These are phyloP conservation scores for Licmophora abbreviata DNA, from an alignment of 108 stramenopile species.

Conservation along the genomic window DNA sequence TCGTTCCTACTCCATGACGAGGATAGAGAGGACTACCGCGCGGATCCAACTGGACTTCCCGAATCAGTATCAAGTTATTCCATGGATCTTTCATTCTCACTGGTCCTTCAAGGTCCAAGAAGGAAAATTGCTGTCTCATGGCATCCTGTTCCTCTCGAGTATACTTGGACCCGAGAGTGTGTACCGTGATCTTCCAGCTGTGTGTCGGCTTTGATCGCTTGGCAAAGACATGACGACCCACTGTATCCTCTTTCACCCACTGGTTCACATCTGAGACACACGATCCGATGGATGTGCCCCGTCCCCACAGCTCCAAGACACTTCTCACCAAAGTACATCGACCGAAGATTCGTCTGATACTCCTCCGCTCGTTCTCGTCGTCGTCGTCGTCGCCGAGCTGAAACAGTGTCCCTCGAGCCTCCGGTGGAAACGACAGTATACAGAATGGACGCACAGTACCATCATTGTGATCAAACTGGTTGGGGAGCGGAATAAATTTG, in stretches of 20 bases:
- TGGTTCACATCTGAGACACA: constrained; percentile 34
- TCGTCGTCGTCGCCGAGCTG: neutral
- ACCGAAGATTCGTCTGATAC: constrained; percentile 19
- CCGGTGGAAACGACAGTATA: constrained; percentile 33
- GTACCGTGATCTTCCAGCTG: constrained; percentile 71
- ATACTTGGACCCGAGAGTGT: constrained; percentile 66
- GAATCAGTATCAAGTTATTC: constrained; percentile 61
- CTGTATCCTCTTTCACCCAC: constrained; percentile 8
- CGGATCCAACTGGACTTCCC: constrained; percentile 60
- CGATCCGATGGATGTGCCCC: constrained; percentile 27
- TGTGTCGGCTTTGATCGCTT: constrained; percentile 11
- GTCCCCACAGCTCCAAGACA: constrained; percentile 76
- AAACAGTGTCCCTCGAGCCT: neutral
- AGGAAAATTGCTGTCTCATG: constrained; percentile 50
- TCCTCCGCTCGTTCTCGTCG: neutral
- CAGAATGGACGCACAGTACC: constrained; percentile 20
- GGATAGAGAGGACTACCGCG: constrained; percentile 55
- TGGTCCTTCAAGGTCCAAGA: constrained; percentile 40
- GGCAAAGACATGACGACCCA: constrained; percentile 11
- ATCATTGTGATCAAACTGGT: constrained; percentile 1
- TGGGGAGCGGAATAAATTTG: constrained; percentile 20
- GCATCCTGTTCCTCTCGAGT: constrained; percentile 61
- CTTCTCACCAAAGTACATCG: constrained; percentile 63
- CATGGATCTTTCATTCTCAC: constrained; percentile 71
- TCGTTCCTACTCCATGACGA: constrained; percentile 20